A percentile compares a stretch with the other conserved stretches of the same genome.
Conservation (phyloP, 2,329 filamentous ascomycete genomes). For the Colletotrichum destructivum region DNA sequence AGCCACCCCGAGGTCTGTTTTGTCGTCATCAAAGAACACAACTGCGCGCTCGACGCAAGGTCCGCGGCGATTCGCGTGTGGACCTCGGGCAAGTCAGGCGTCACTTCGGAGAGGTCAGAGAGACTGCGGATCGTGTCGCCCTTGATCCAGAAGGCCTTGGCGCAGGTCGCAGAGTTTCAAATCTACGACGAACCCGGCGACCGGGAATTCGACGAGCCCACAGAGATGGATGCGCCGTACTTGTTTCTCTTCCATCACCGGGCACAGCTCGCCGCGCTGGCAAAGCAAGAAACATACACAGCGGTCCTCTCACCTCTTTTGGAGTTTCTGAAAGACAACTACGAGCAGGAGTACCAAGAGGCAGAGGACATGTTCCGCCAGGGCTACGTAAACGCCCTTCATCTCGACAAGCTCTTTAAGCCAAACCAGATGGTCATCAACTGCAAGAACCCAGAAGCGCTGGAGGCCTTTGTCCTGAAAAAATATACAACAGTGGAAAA, state of each 20-base stretch:
- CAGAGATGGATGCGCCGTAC: conserved; percentile 3
- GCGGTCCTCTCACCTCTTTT: neutral
- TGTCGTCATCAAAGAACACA: conserved; percentile 12
- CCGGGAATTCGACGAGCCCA: neutral
- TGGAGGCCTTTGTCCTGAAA: neutral
- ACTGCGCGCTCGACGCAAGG: neutral
- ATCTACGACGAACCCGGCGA: neutral
- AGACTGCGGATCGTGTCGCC: conserved; percentile 4
- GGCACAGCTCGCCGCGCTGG: neutral
- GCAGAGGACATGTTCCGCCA: neutral
- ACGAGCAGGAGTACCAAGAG: neutral
- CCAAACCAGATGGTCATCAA: conserved; percentile 10
- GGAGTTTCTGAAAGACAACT: neutral
- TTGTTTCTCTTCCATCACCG: conserved; percentile 15
- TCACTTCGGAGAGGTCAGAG: neutral
- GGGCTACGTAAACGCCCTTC: neutral
- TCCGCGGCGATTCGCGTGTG: neutral
- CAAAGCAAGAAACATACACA: neutral
- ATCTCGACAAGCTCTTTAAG: conserved; percentile 10
- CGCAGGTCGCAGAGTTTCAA: conserved; percentile 9
- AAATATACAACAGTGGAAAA: neutral
- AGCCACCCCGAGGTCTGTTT: neutral
- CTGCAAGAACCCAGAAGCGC: neutral
- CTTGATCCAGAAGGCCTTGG: neutral
- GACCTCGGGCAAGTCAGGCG: neutral